A percentile compares a stretch with the other conserved stretches of the same genome.
Evolutionary conservation across 495 filamentous ascomycete species (phyloP).

Genomic region (Penicillium taxi): DNA sequence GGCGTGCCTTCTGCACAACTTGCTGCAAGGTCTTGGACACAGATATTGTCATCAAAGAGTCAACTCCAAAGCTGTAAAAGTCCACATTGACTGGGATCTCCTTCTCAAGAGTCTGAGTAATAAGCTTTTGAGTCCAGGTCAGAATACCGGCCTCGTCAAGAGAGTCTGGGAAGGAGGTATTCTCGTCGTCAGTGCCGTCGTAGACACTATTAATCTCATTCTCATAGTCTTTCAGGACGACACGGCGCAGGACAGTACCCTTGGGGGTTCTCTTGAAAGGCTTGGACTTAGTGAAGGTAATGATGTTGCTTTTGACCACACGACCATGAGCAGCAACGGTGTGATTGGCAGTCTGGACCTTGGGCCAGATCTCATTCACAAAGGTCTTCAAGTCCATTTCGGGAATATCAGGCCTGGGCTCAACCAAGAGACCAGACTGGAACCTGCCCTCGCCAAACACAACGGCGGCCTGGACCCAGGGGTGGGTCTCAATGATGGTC

Average conservation of each 20-base stretch:
- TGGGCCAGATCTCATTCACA: slow-evolving; percentile 34
- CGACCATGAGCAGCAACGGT: slow-evolving; percentile 23
- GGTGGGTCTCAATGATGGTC: slow-evolving; percentile 19
- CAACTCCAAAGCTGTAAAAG: slow-evolving; percentile 21
- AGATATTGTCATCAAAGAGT: slow-evolving; percentile 30
- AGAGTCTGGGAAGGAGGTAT: slow-evolving; percentile 6
- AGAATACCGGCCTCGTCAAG: slow-evolving; percentile 7
- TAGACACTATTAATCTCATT: slow-evolving; percentile 25
- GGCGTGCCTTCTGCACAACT: slow-evolving; percentile 6
- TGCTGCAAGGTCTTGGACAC: slow-evolving; percentile 16
- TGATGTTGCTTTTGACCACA: slow-evolving; percentile 19
- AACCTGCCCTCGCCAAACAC: slow-evolving; percentile 29
- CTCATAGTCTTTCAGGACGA: slow-evolving; percentile 17
- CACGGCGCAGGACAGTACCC: slow-evolving; percentile 33
- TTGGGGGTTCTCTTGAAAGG: slow-evolving; percentile 49
- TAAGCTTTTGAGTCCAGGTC: slow-evolving; percentile 3
- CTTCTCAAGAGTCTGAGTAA: slow-evolving; percentile 10
- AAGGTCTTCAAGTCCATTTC: slow-evolving; percentile 24
- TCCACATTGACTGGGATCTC: slow-evolving; percentile 12
- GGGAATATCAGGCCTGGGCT: slow-evolving; percentile 11
- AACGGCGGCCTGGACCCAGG: slow-evolving; percentile 21
- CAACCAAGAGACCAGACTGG: slow-evolving; percentile 31
- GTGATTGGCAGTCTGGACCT: slow-evolving; percentile 41
- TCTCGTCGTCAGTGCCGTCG: slow-evolving; percentile 10
- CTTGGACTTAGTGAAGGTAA: slow-evolving; percentile 37